Percentiles rank a stretch among this genome's conserved stretches.
phyloP scores from a whole-genome alignment of 176 grass and related monocot genomes.

The Phragmites australis region DNA sequence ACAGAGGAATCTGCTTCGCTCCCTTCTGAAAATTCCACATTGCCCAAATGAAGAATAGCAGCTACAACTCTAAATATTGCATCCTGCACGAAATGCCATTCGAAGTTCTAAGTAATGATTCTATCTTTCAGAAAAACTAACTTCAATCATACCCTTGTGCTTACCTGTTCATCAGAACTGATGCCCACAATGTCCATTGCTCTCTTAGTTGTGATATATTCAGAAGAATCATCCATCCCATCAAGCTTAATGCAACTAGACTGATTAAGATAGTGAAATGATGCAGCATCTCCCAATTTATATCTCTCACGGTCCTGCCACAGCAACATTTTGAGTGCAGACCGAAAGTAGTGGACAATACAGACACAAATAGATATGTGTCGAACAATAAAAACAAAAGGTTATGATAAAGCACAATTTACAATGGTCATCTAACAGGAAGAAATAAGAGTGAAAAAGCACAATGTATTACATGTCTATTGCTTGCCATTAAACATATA shows the following conservation, averaged over 20 bases:
- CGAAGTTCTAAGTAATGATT: background rate
- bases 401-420: background rate
- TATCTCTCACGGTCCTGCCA: slow-evolving; percentile 80
- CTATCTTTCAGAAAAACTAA: slow-evolving; percentile 12
- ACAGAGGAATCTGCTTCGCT: slow-evolving; percentile 83
- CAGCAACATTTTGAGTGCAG: slow-evolving; percentile 21
- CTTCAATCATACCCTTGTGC: slow-evolving; percentile 30
- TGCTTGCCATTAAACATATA: slow-evolving; percentile 11
- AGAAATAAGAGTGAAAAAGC: slow-evolving; percentile 32
- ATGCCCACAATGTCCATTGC: slow-evolving; percentile 97
- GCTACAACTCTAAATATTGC: slow-evolving; percentile 95
- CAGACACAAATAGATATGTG: slow-evolving; percentile 9
- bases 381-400: background rate
- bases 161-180: slow-evolving; percentile 84
- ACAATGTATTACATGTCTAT: slow-evolving; percentile 17
- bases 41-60: slow-evolving; percentile 99
- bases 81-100: slow-evolving; percentile 52
- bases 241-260: slow-evolving; percentile 93
- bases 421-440: slow-evolving; percentile 14
- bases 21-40: slow-evolving; percentile 92
- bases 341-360: slow-evolving; percentile 33
- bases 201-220: slow-evolving; percentile 81
- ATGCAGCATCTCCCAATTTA: slow-evolving; percentile 75
- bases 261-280: slow-evolving; percentile 95
- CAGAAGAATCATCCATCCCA: slow-evolving; percentile 74